Conservation (phyloP, 2,329 filamentous ascomycete genomes). For the Colletotrichum agaves region DNA sequence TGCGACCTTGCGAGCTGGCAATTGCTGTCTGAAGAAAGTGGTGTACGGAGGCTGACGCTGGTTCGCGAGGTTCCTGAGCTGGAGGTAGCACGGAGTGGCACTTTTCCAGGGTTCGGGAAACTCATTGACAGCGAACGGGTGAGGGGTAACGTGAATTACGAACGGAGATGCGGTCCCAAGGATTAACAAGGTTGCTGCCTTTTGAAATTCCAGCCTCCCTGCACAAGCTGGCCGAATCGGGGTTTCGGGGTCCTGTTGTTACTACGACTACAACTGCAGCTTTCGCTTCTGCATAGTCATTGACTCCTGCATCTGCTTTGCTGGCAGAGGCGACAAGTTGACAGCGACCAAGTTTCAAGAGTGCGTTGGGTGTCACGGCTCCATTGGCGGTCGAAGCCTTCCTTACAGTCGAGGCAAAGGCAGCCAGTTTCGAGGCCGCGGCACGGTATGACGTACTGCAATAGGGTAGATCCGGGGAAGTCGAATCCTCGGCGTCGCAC, state of each 20-base stretch:
- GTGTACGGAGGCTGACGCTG: conserved; percentile 28
- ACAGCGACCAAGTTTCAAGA: conserved; percentile 20
- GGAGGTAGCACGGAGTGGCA: neutral
- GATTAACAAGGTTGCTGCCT: conserved; percentile 6
- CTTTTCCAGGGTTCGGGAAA: neutral
- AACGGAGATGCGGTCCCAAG: neutral
- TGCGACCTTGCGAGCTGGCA: conserved; percentile 16
- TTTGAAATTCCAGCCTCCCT: conserved; percentile 33
- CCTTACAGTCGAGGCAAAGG: neutral
- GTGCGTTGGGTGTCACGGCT: conserved; percentile 18
- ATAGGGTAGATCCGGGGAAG: conserved; percentile 23
- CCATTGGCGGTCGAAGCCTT: conserved; percentile 14
- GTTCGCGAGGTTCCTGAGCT: conserved; percentile 37
- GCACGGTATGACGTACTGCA: neutral
- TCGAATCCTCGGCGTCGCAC: neutral
- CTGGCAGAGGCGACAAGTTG: conserved; percentile 10
- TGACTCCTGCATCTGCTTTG: conserved; percentile 21
- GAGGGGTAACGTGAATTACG: conserved; percentile 16
- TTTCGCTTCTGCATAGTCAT: no score
- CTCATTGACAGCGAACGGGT: neutral
- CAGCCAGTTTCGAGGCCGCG: conserved; percentile 16
- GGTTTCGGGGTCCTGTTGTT: neutral
- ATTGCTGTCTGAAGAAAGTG: neutral
- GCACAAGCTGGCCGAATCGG: conserved; percentile 11
- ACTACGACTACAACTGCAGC: neutral